Evolutionary conservation across 257 asterid genomes (phyloP).

Genomic region (Capsicum rhomboideum): DNA sequence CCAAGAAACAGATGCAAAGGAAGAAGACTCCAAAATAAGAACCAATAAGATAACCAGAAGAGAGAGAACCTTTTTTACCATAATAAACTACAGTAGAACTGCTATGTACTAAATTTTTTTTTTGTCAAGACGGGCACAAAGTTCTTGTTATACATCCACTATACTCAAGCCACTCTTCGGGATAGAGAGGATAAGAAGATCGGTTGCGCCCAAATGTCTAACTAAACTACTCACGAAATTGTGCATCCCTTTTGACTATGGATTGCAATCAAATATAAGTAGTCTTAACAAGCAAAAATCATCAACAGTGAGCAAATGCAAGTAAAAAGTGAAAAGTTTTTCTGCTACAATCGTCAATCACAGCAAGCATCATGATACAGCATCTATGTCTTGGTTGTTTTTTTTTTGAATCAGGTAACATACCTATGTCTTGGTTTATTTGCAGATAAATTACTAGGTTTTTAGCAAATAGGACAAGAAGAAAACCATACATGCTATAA

Average conservation of each 20-base stretch:
- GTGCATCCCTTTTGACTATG: background rate
- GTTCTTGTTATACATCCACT: background rate
- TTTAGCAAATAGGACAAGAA: background rate
- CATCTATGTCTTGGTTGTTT: no score
- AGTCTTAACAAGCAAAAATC: background rate
- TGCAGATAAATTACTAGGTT: background rate
- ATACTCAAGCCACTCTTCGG: background rate
- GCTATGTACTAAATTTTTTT: background rate
- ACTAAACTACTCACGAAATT: background rate
- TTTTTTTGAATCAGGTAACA: no score
- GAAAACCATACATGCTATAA: background rate
- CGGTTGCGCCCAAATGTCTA: background rate
- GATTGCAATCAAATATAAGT: background rate
- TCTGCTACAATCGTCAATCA: background rate
- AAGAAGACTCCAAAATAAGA: background rate
- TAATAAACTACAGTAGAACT: background rate
- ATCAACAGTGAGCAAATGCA: background rate
- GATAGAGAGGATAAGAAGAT: background rate
- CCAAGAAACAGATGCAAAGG: background rate
- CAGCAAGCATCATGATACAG: background rate
- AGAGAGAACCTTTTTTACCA: background rate
- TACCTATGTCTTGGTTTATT: background rate
- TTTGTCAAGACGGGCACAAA: background rate
- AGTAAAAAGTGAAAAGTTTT: background rate
- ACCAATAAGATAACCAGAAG: background rate